Base-by-base conservation (phyloP, 1,284 basidiomycete genomes). In the Kalmanozyma brasiliensis region DNA sequence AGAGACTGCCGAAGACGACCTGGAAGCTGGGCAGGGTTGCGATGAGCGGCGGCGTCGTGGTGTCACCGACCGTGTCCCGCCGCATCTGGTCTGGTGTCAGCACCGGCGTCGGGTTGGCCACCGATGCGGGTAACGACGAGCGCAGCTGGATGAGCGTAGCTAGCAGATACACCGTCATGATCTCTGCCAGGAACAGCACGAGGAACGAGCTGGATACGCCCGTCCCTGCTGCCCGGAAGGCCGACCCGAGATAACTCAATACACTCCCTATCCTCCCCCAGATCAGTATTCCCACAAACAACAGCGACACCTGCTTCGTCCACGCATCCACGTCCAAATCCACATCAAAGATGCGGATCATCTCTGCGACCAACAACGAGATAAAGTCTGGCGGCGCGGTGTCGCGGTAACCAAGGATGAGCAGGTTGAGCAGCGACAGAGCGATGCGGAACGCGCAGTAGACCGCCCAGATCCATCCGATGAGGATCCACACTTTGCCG, bases 101-200 rank as follows among this genome's bases (percentile, higher is more conserved):
- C 7, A 29, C 26, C 7, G 26, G 26, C 11, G 26, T 29, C 16
- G 32, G 52, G 20, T 23, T 43, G 34, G 48, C 43, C 5, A 58
- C 51, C 8, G 69, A 57, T 7, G 55, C 51, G 5, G 73, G 75
- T 11, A 81, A 61, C 0, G 81, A 77, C 3, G 80, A 75, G 0
- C 83, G 78, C 0, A 84, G 74, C 40, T 84, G 83, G 49, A 84
- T 84, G 40, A 84, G 76, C 13, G 83, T 84, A 0, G 84, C 84
- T 24, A 84, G 74, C 13, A 84, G 78, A 49, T 84, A 84, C 36
- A 84, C 80, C 24, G 82, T 82, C 80, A 84, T 79, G 37, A 84
- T 77, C 56, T 84, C 81, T 9, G 81, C 79, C 8, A 84, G 76
- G 60, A 83, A 83, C 16, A 84, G 77, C 1, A 84, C 72, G 72